Percentiles rank a stretch among this genome's conserved stretches.
Conservation (phyloP, 108 stramenopile genomes). For the Asterionellopsis glacialis region DNA sequence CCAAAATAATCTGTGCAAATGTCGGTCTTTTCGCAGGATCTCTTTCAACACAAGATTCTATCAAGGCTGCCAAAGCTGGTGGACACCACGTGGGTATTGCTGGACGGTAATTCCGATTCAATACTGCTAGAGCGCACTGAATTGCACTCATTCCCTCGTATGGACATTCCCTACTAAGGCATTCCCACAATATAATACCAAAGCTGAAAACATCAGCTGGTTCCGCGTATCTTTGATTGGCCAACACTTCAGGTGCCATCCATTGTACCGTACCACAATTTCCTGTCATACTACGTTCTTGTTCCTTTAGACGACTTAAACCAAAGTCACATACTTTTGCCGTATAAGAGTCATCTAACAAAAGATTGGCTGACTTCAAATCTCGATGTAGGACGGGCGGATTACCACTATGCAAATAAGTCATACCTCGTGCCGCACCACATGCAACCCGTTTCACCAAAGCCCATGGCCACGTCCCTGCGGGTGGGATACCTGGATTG, state of each 20-base stretch:
- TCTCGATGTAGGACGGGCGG: conserved; percentile 93
- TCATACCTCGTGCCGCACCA: conserved; percentile 90
- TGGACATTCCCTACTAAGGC: conserved; percentile 78
- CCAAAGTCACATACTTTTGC: conserved; percentile 96
- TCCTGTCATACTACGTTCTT: conserved; percentile 84
- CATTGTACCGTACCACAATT: conserved; percentile 94
- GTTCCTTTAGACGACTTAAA: conserved; percentile 79
- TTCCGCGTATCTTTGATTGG: conserved; percentile 72
- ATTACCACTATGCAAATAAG: conserved; percentile 85
- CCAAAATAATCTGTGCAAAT: conserved; percentile 60
- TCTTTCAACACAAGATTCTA: conserved; percentile 65
- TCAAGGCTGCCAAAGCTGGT: conserved; percentile 58
- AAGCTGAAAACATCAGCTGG: conserved; percentile 82
- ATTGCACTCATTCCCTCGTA: conserved; percentile 88
- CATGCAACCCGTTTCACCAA: conserved; percentile 67
- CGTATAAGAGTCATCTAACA: conserved; percentile 81
- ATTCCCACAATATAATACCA: conserved; percentile 85
- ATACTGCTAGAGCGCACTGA: conserved; percentile 82
- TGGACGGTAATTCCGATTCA: conserved; percentile 77
- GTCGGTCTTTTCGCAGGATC: conserved; percentile 64
- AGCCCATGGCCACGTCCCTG: conserved; percentile 70
- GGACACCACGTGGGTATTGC: conserved; percentile 85
- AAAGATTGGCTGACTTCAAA: conserved; percentile 87
- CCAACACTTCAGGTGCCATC: conserved; percentile 89
- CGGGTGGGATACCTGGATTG: conserved; percentile 42